Conservation (phyloP, 768 basidiomycete genomes). For the Mycena epipterygia region DNA sequence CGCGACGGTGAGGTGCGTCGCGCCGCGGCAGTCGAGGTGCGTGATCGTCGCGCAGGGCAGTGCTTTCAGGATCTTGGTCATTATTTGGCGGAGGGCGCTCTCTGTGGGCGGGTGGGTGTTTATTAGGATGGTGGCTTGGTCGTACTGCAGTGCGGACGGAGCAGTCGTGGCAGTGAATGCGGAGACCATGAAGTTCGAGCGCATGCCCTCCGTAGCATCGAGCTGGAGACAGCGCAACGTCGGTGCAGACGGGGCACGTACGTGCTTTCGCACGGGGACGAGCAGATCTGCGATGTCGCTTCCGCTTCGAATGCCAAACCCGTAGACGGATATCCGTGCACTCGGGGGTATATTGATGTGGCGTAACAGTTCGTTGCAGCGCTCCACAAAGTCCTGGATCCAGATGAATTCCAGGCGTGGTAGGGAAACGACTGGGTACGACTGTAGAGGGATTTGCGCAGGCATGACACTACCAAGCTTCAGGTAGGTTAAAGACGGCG, state of each 20-base stretch:
- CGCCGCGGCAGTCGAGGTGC: neutral
- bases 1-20: neutral
- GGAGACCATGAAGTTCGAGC: neutral
- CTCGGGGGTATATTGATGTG: neutral
- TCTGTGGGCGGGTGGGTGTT: neutral
- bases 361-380: neutral
- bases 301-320: neutral
- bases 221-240: neutral
- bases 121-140: neutral
- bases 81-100: neutral
- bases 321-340: neutral
- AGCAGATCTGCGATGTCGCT: neutral
- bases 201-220: neutral
- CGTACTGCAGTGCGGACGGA: neutral
- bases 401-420: neutral
- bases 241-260: neutral
- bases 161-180: neutral
- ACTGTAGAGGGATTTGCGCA: too few relatives aligned
- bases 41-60: conserved; percentile 1
- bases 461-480: neutral
- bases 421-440: neutral
- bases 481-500: neutral
- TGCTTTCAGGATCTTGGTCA: conserved; percentile 5
- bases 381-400: neutral
- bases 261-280: conserved; percentile 4